These are phyloP conservation scores for Laburnicola sp. DNA, from an alignment of 2,329 filamentous ascomycete species.

Conservation along the genomic window DNA sequence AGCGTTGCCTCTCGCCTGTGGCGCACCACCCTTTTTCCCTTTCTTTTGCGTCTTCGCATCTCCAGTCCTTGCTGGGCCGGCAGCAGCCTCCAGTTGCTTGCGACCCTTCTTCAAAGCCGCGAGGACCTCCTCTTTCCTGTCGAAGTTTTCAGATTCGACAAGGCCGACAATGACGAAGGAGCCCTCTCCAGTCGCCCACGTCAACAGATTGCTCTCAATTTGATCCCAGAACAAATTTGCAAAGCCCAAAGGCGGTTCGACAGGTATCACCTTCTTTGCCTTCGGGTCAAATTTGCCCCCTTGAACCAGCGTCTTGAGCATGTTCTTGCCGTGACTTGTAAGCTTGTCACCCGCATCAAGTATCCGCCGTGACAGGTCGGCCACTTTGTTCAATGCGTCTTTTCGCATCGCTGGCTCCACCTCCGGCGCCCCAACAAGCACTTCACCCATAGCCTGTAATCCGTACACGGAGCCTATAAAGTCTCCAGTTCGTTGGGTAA, in stretches of 20 bases:
- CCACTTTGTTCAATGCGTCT: conserved; percentile 69
- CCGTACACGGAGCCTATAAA: conserved; percentile 78
- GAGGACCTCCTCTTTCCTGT: conserved; percentile 66
- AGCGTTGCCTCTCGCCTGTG: conserved; percentile 50
- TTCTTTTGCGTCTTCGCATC: conserved; percentile 27
- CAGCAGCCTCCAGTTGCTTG: conserved; percentile 69
- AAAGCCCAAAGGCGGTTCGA: conserved; percentile 79
- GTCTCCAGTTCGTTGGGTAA: conserved; percentile 67
- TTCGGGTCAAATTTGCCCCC: conserved; percentile 83
- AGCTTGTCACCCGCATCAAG: conserved; percentile 31
- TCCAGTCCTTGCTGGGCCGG: conserved; percentile 44
- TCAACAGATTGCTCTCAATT: conserved; percentile 72
- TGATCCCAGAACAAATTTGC: conserved; percentile 77
- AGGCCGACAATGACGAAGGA: conserved; percentile 85
- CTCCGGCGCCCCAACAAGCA: conserved; percentile 73
- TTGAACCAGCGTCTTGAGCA: conserved; percentile 88
- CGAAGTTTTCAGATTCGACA: conserved; percentile 72
- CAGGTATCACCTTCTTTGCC: conserved; percentile 68
- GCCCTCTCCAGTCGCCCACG: conserved; percentile 84
- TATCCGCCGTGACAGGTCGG: conserved; percentile 45
- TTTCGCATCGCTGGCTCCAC: conserved; percentile 63
- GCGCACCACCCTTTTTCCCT: conserved; percentile 43
- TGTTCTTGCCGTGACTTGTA: conserved; percentile 71
- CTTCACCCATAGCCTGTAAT: conserved; percentile 82
- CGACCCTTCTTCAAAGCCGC: conserved; percentile 73